Evolutionary conservation across 2,329 filamentous ascomycete genomes (phyloP), one percentile per base, ranked within the genome.

Genomic region (Aspergillus thermomutatus): DNA sequence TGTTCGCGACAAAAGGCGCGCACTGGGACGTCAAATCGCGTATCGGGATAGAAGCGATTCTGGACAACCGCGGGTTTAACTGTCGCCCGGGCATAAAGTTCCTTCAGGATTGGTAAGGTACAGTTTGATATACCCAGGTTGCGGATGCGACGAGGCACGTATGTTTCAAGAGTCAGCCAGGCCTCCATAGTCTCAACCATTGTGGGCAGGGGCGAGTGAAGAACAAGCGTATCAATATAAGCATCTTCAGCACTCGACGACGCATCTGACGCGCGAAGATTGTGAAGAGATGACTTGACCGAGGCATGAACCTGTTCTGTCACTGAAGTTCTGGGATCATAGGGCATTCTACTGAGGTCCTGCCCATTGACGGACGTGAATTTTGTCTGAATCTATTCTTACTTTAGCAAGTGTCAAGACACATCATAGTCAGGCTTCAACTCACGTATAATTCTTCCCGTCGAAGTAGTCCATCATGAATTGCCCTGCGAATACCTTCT

Each of bases 61-160:
- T 94, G 90, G 4, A 92, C 86, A 1, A 92, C 81, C 1, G 82
- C 78, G 0, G 83, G 84, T 61, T 81, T 83, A 63, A 85, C 67
- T 0, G 64, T 73, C 3, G 77, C 76, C 19, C 74, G 65, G 1
- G 77, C 66, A 1, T 65, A 69, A 1, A 92, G 73, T 4, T 74
- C 72, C 52, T 80, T 69, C 0, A 94, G 78, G 1, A 84, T 72
- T 0, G 78, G 69, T 1, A 88, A 73, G n/a, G 79, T 76, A n/a
- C 83, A 82, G 71, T 94, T 94, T 53, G 88, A 91, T 54, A 94
- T 87, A 43, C 91, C 91, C 7, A 94, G 77, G 28, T 84, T 79
- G 43, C 84, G 85, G 60, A 92, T 85, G 46, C 71, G 72, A 63
- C 80, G 69, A 0, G 89, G 88, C 1, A 91, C 85, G 66, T 87